These are phyloP conservation scores for Eudorina sp. DNA, from an alignment of 139 green algal species.

Conservation along the genomic window DNA sequence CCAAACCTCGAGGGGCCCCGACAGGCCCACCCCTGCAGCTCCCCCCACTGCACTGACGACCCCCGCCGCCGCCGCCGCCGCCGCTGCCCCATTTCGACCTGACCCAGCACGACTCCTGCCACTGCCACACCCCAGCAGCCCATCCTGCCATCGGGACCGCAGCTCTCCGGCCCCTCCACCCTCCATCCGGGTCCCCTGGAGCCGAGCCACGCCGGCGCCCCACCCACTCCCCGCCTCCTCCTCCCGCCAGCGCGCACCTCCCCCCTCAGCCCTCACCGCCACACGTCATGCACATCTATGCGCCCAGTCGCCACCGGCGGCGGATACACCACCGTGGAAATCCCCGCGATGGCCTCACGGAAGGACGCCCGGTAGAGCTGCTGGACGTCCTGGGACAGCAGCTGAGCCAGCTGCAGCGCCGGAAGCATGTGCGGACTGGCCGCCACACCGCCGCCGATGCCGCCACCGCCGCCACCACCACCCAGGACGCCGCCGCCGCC, in stretches of 20 bases:
- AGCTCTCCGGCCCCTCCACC: too few relatives aligned
- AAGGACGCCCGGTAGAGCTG: constrained; percentile 33
- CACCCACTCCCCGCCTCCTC: too few relatives aligned
- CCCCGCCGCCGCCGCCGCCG: not conserved
- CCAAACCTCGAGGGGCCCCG: too few relatives aligned
- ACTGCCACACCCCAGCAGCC: too few relatives aligned
- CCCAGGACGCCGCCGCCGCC: not conserved
- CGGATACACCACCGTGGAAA: constrained; percentile 40
- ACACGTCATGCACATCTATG: constrained; percentile 41
- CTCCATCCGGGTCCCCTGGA: too few relatives aligned
- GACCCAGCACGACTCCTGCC: too few relatives aligned
- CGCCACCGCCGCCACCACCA: too few relatives aligned
- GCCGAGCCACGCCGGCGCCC: too few relatives aligned
- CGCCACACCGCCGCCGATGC: not conserved
- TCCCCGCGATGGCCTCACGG: constrained; percentile 36
- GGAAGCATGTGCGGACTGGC: not conserved
- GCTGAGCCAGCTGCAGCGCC: constrained; percentile 32
- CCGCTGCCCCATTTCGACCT: not conserved
- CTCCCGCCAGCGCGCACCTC: too few relatives aligned
- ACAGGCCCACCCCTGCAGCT: too few relatives aligned
- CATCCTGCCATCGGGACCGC: too few relatives aligned
- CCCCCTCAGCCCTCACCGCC: constrained; percentile 31
- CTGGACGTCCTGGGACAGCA: constrained; percentile 32
- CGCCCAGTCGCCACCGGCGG: constrained; percentile 5
- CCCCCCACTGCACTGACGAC: too few relatives aligned